Base-by-base conservation (phyloP, 1,284 basidiomycete species). In the Abortiporus biennis region DNA sequence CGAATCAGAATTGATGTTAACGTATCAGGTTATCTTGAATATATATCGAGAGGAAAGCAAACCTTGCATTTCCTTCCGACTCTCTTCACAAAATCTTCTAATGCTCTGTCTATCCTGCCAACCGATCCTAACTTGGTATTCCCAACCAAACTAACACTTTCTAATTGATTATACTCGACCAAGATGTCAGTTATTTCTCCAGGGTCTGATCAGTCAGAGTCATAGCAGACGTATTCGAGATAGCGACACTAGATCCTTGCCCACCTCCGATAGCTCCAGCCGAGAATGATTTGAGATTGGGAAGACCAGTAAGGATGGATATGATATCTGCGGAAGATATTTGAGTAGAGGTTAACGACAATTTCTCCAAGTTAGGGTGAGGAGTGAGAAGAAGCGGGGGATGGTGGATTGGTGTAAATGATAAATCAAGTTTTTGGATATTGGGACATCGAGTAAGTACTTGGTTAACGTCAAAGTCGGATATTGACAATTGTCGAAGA, bases 41-140 rank as follows among this genome's bases (percentile, higher is more conserved):
- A 17, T 13, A 24, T 9, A 16, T 21, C 15, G 17, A 27, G 6
- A n/a, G 9, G 27, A 30, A 22, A 31, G 40, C 62, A 17, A 47
- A 76, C 82, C 66, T 72, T 80, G 65, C 79, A 79, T 38, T 60
- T 71, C 45, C 78, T 64, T 11, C 83, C 81, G 13, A 84, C 73
- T 15, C 57, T 61, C 35, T 56, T 50, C 19, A 85, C 53, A 48
- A 85, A 74, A 20, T 67, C 54, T 2, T 57, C 50, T 6, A 85
- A 53, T 3, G 72, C 61, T 3, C 64, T 54, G 17, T 63, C 51
- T n/a, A 49, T 48, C 19, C 59, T 57, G 6, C 64, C 57, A 0
- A 59, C 58, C 13, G 62, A 48, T 8, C 78, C 76, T 17, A 85
- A 56, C 47, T 78, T 82, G 3, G 66, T 65, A 52, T 85, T 85